Conservation (phyloP, 805 yeast species). For the Zygotorulaspora florentina region DNA sequence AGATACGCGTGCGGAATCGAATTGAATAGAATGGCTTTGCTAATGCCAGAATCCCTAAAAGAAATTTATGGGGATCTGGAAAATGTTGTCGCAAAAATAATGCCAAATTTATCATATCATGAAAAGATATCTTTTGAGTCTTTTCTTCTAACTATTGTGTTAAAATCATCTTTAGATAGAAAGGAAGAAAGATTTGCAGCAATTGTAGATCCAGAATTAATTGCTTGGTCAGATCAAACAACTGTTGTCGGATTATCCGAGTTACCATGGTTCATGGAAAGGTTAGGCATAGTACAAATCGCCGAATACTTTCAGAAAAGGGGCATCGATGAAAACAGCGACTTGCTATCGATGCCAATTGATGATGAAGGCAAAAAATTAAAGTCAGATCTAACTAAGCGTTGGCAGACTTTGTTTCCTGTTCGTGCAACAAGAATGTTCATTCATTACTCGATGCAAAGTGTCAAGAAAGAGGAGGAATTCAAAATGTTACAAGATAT, state of each 20-base stretch:
- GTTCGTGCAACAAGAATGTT: constrained; percentile 92
- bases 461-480: constrained; percentile 73
- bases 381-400: constrained; percentile 74
- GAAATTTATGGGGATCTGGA: constrained; percentile 80
- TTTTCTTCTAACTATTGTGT: constrained; percentile 85
- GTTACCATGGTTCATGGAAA: constrained; percentile 96
- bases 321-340: constrained; percentile 71
- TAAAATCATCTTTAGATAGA: constrained; percentile 69
- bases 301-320: constrained; percentile 85
- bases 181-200: constrained; percentile 75
- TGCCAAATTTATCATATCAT: constrained; percentile 76
- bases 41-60: constrained; percentile 88
- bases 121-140: constrained; percentile 94
- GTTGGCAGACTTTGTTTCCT: constrained; percentile 93
- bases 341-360: constrained; percentile 73
- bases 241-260: constrained; percentile 87
- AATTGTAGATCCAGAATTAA: constrained; percentile 89
- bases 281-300: constrained; percentile 89
- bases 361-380: constrained; percentile 81
- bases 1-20: constrained; percentile 94
- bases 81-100: constrained; percentile 65
- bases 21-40: constrained; percentile 84
- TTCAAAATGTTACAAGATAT: constrained; percentile 60
- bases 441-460: constrained; percentile 92
- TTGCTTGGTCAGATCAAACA: constrained; percentile 88